Base-by-base conservation (phyloP, 2,329 filamentous ascomycete genomes). In the Phyllosticta paracitricarpa region DNA sequence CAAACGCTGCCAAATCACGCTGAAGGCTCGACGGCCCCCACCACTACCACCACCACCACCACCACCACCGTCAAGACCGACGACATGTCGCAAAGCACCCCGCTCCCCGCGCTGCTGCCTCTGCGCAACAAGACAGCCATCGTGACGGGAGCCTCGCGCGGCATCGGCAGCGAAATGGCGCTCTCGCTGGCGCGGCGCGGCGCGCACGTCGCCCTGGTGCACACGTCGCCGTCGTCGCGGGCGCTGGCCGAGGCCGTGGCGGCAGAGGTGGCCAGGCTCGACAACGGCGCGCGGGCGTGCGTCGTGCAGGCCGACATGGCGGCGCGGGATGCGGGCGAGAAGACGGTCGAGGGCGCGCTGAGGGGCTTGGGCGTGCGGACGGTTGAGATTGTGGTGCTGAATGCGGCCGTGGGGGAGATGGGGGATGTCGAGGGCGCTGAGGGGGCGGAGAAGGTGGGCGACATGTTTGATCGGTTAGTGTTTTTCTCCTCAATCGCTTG, bases 111-210 rank as follows among this genome's bases (percentile, higher is more conserved):
- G 19, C 19, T 19, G 6, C 22, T 54, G 6, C 12, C 52, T 7
- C 19, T 53, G 40, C 56, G 51, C 2, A 51, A 51, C 56, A 75
- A 73, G 59, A 69, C 74, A 1, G 78, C 78, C 54, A 78, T 82
- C 51, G 75, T 81, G 0, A 82, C 76, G 1, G 77, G 77, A 3
- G 73, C 71, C 19, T 73, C 72, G 8, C 69, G 76, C 51, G 76
- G 77, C n/a, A 77, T 81, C 7, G 78, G 78, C 28, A 70, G 69
- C 26, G 73, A 68, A 22, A 76, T 79, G 40, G 78, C 74, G 8
- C 65, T 72, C 40, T 73, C 76, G 48, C 67, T 80, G 6, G 75
- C 75, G 7, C 65, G 65, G 3, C 70, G 73, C 48, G 77, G 75
- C 24, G 74, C 75, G 30, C 74, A 73, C 51, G 71, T 81, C 6